Base-by-base conservation (phyloP, 768 basidiomycete species). In the Kwoniella mangroviensis region DNA sequence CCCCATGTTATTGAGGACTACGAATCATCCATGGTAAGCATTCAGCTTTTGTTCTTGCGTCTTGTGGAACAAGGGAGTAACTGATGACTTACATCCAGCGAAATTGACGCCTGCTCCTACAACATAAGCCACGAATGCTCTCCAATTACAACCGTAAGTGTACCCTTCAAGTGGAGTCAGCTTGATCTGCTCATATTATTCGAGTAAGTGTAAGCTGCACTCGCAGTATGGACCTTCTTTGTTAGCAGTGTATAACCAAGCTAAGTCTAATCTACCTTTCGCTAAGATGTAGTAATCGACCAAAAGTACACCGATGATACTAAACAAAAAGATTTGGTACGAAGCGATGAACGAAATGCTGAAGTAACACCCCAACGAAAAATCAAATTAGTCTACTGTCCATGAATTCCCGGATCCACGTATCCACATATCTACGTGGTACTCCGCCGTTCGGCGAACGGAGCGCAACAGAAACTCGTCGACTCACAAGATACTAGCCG, bases 201-300 rank as follows among this genome's bases (percentile, higher is more conserved):
- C 17, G 54, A 13, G 22, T 59, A n/a, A 28, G 58, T 26, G 26
- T 11, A 7, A 34, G 10, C 40, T 26, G 51, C 15, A 66, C 70
- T 66, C 52, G 67, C 68, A 74, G 63, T 72, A 77, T 40, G 73
- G 73, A 13, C 75, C 75, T 11, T 51, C 15, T 2, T 67, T 54
- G 26, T 74, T 62, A 21, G 75, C 70, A 42, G 74, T 72, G 69
- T 72, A 77, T 54, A 72, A 43, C 53, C 67, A 56, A 2, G 58
- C 68, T 19, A 73, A 34, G 26, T 73, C 72, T 4, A 73, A 40
- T 41, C 59, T 21, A 21, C 72, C 72, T 54, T 67, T 63, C 4
- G 54, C 54, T 11, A 79, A 42, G 55, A 73, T 28, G 64, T 72
- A 79, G 70, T 79, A 79, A 57, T 79, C 75, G n/a, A 63, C 64